Conservation (phyloP, 129 eudicot genomes). For the Flaveria linearis region DNA sequence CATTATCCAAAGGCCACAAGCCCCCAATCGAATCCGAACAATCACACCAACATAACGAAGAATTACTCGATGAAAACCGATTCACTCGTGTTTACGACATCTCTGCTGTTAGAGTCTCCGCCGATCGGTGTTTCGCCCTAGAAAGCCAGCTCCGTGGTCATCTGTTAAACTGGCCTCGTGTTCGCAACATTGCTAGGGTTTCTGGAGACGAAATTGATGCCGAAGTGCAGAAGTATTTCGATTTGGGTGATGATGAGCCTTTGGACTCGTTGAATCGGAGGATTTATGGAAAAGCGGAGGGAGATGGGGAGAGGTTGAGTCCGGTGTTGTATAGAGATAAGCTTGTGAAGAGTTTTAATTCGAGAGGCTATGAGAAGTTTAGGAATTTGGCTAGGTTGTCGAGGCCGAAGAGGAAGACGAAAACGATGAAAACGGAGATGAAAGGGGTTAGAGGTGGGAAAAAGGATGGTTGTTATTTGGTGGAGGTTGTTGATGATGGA, state of each 20-base stretch:
- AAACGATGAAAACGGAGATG: conserved; percentile 29
- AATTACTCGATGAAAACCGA: conserved; percentile 40
- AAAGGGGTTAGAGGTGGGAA: conserved; percentile 26
- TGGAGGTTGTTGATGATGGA: conserved; percentile 42
- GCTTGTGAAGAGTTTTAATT: conserved; percentile 57
- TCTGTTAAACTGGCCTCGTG: conserved; percentile 83
- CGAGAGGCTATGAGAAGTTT: conserved; percentile 64
- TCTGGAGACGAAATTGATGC: conserved; percentile 80
- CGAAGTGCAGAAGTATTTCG: conserved; percentile 37
- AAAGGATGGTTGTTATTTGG: conserved; percentile 41
- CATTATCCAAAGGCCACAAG: conserved; percentile 61
- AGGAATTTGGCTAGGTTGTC: conserved; percentile 80
- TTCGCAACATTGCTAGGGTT: conserved; percentile 82
- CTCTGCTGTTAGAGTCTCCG: conserved; percentile 71
- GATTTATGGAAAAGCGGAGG: conserved; percentile 68
- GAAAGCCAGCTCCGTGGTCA: conserved; percentile 85
- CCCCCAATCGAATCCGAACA: background rate
- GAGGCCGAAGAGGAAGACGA: conserved; percentile 62
- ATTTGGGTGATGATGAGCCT: conserved; percentile 24
- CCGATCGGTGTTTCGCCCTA: conserved; percentile 61
- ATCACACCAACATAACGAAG: conserved; percentile 7
- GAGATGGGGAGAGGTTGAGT: conserved; percentile 64
- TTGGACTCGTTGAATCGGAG: conserved; percentile 50
- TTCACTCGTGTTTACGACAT: conserved; percentile 72
- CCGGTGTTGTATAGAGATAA: conserved; percentile 66